Evolutionary conservation across 495 filamentous ascomycete genomes (phyloP).

Genomic region (Glarea lozoyensis): DNA sequence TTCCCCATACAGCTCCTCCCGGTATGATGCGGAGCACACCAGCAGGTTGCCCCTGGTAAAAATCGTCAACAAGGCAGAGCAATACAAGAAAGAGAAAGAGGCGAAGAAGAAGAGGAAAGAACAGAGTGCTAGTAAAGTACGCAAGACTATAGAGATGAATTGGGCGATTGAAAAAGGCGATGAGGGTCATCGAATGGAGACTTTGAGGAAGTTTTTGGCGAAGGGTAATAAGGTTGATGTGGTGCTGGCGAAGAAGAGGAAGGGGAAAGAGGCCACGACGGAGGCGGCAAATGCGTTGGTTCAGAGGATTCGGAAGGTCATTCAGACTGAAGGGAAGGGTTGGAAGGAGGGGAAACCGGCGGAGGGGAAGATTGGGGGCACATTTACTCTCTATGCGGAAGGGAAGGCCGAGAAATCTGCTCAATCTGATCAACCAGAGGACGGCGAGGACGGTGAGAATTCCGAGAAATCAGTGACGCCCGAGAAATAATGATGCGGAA

Average conservation of each 20-base stretch:
- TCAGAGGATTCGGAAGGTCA: slow-evolving; percentile 21
- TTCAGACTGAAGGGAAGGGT: slow-evolving; percentile 28
- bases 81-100: slow-evolving; percentile 18
- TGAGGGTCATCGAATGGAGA: slow-evolving; percentile 48
- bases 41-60: slow-evolving; percentile 51
- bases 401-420: slow-evolving; percentile 9
- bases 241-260: slow-evolving; percentile 37
- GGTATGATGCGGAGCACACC: too few species aligned
- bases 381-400: slow-evolving; percentile 28
- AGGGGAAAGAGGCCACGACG: slow-evolving; percentile 19
- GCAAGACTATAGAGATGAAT: slow-evolving; percentile 74
- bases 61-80: slow-evolving; percentile 42
- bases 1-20: too few species aligned
- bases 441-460: too few species aligned
- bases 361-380: slow-evolving; percentile 25
- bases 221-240: slow-evolving; percentile 59
- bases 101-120: slow-evolving; percentile 17
- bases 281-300: slow-evolving; percentile 30
- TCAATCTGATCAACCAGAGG: too few species aligned
- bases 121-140: slow-evolving; percentile 11
- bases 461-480: too few species aligned
- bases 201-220: slow-evolving; percentile 50
- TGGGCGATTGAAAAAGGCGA: slow-evolving; percentile 72
- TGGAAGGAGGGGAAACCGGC: slow-evolving; percentile 28
- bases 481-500: too few species aligned